Percentiles rank a stretch among this genome's conserved stretches.
These are phyloP conservation scores for Metschnikowia noctiluminum DNA, from an alignment of 805 yeast genomes.

Conservation along the genomic window DNA sequence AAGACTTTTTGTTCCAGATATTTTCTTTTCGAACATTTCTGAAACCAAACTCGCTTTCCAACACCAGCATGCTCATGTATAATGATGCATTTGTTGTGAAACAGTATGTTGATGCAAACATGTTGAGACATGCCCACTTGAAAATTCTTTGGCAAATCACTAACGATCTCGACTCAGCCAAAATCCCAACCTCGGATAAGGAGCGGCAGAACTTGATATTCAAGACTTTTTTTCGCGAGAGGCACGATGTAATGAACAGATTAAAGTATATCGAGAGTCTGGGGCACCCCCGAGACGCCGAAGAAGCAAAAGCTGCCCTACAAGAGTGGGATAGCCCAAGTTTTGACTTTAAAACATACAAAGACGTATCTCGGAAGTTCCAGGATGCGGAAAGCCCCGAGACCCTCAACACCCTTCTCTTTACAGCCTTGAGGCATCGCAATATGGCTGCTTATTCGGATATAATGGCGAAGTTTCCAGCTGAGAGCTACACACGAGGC, in stretches of 20 bases:
- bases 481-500: constrained; percentile 7
- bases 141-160: constrained; percentile 23
- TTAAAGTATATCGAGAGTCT: constrained; percentile 6
- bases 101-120: constrained; percentile 19
- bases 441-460: constrained; percentile 21
- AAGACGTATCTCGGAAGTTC: constrained; percentile 17
- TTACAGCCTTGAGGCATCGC: constrained; percentile 29
- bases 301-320: neutral
- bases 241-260: constrained; percentile 18
- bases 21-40: constrained; percentile 24
- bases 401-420: constrained; percentile 25
- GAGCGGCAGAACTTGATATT: constrained; percentile 31
- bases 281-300: neutral
- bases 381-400: constrained; percentile 13
- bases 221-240: constrained; percentile 32
- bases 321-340: constrained; percentile 1
- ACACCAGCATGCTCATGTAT: constrained; percentile 6
- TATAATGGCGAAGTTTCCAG: constrained; percentile 13
- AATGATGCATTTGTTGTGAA: constrained; percentile 4
- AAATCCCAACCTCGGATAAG: constrained; percentile 25
- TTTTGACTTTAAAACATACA: constrained; percentile 23
- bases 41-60: constrained; percentile 23
- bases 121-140: constrained; percentile 20
- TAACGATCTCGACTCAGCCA: constrained; percentile 25
- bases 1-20: constrained; percentile 26